Conservation (phyloP, 2,329 filamentous ascomycete species). For the Fusarium sp. region DNA sequence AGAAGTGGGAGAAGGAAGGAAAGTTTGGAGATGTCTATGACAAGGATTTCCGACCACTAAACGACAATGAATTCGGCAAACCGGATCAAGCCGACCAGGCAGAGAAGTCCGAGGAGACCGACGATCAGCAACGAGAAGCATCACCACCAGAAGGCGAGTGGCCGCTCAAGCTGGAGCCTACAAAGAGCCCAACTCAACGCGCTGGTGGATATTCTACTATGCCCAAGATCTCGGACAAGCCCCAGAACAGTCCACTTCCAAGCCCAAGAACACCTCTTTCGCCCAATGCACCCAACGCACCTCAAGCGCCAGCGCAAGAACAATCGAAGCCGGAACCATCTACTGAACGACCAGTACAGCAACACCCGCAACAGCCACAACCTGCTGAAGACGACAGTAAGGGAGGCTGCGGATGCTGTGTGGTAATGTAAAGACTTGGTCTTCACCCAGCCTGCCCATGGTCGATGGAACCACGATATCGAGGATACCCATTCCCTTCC, state of each 20-base stretch:
- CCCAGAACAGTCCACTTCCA: slow-evolving; percentile 47
- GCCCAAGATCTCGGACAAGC: slow-evolving; percentile 61
- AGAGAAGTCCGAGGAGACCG: slow-evolving; percentile 37
- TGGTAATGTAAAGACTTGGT: slow-evolving; percentile 54
- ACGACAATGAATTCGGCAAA: slow-evolving; percentile 64
- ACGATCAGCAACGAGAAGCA: slow-evolving; percentile 25
- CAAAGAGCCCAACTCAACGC: slow-evolving; percentile 57
- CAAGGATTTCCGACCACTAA: slow-evolving; percentile 84
- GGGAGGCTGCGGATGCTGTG: slow-evolving; percentile 59
- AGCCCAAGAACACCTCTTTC: slow-evolving; percentile 56
- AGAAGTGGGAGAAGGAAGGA: slow-evolving; percentile 93
- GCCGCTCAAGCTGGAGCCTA: slow-evolving; percentile 61
- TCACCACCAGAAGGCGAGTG: slow-evolving; percentile 56
- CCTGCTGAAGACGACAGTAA: slow-evolving; percentile 48
- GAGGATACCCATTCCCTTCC: slow-evolving; percentile 12
- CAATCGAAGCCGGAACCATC: slow-evolving; percentile 26
- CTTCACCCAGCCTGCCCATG: neutral
- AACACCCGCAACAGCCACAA: slow-evolving; percentile 11
- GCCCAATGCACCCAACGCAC: slow-evolving; percentile 48
- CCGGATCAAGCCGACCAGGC: slow-evolving; percentile 57
- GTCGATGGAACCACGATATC: slow-evolving; percentile 3
- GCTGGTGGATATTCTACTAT: slow-evolving; percentile 68
- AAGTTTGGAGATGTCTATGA: slow-evolving; percentile 87
- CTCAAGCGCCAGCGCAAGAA: slow-evolving; percentile 35
- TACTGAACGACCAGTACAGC: slow-evolving; percentile 19